A percentile compares a stretch with the other conserved stretches of the same genome.
phyloP scores from a whole-genome alignment of 1,284 basidiomycete genomes.

The Ceratobasidium sp. region DNA sequence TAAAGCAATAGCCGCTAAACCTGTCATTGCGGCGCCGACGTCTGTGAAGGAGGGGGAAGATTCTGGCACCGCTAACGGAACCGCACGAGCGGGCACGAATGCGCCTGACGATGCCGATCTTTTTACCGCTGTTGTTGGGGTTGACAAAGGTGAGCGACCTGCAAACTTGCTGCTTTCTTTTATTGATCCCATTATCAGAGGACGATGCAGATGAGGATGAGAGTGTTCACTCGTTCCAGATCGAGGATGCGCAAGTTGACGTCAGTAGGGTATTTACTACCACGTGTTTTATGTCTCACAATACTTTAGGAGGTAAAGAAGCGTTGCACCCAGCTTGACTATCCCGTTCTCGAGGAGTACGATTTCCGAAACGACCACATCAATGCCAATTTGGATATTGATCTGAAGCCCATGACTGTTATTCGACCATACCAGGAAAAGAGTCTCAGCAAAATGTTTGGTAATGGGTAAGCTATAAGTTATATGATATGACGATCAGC shows the following conservation, averaged over 20 bases:
- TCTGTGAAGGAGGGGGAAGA: conserved; percentile 66
- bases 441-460: conserved; percentile 97
- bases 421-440: conserved; percentile 98
- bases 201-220: conserved; percentile 97
- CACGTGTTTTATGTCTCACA: conserved; percentile 6
- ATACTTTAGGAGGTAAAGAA: conserved; percentile 81
- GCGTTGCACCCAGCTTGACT: conserved; percentile 92
- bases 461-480: conserved; percentile 75
- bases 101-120: conserved; percentile 70
- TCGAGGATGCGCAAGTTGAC: conserved; percentile 90
- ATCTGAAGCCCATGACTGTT: conserved; percentile 93
- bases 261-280: conserved; percentile 54
- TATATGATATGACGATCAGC: not conserved
- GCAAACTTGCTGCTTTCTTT: not conserved
- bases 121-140: conserved; percentile 90
- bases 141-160: conserved; percentile 75
- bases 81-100: conserved; percentile 49
- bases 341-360: conserved; percentile 97
- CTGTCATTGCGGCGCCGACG: conserved; percentile 22
- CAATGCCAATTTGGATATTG: conserved; percentile 95
- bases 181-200: conserved; percentile 49
- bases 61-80: conserved; percentile 46
- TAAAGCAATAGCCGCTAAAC: conserved; percentile 42
- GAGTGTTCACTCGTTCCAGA: conserved; percentile 94
- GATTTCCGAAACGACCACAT: conserved; percentile 96